Evolutionary conservation across 106 monocot species (phyloP).

Genomic region (Phalaenopsis aphrodite): DNA sequence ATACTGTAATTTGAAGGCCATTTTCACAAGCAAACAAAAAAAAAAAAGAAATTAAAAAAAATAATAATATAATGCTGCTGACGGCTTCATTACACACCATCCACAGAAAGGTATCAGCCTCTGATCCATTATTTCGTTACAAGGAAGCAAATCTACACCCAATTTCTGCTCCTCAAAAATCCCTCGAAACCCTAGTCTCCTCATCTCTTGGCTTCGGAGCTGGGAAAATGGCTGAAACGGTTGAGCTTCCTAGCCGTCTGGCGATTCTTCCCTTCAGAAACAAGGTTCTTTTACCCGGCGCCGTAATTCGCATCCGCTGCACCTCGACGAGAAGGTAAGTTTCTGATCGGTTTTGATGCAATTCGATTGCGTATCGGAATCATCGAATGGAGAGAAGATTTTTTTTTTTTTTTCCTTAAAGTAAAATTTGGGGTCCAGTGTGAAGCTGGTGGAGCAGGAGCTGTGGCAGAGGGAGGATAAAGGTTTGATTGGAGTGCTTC

Average conservation of each 20-base stretch:
- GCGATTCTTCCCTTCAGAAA: conserved; percentile 96
- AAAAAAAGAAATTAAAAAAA: too few species aligned
- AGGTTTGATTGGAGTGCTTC: conserved; percentile 95
- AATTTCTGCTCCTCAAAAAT: neutral
- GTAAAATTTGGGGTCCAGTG: conserved; percentile 36
- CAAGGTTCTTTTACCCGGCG: conserved; percentile 92
- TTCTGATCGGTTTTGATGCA: neutral
- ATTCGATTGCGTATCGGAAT: neutral
- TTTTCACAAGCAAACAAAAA: too few species aligned
- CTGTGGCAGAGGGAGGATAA: conserved; percentile 97
- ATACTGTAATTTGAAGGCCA: too few species aligned
- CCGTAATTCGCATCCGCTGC: conserved; percentile 94
- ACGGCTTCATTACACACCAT: too few species aligned
- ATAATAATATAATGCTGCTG: too few species aligned
- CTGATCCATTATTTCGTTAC: neutral
- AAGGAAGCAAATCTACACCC: neutral
- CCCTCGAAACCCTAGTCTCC: neutral
- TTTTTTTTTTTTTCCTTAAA: neutral
- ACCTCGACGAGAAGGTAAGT: conserved; percentile 79
- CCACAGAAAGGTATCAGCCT: too few species aligned
- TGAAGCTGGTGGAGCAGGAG: conserved; percentile 96
- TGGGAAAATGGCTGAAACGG: conserved; percentile 59
- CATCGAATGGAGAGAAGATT: neutral
- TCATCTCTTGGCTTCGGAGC: neutral
- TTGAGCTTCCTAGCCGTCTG: conserved; percentile 84